Percentiles rank a stretch among this genome's conserved stretches.
phyloP scores from a whole-genome alignment of 495 filamentous ascomycete species.

The Baudoinia panamericana region DNA sequence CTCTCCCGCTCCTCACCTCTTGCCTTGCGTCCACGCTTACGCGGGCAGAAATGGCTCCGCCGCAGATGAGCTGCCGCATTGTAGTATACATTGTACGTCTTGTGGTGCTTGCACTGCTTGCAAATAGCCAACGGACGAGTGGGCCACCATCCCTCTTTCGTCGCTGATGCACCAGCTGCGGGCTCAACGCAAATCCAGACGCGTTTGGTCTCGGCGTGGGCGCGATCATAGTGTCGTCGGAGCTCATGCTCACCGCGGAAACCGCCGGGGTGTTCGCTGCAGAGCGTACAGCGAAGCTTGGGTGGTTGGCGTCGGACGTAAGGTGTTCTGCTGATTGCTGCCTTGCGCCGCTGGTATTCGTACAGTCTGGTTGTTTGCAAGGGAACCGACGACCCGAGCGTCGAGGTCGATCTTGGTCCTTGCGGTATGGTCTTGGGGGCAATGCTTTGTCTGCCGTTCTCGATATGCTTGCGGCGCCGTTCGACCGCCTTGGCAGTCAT shows the following conservation, averaged over 20 bases:
- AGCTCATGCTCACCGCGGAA: conserved; percentile 94
- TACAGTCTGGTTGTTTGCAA: too few species aligned
- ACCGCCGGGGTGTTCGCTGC: conserved; percentile 65
- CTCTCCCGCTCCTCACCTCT: conserved; percentile 44
- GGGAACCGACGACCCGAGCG: neutral
- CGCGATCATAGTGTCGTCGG: conserved; percentile 68
- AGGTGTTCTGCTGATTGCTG: conserved; percentile 54
- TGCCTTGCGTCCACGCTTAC: conserved; percentile 41
- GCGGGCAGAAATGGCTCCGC: conserved; percentile 71
- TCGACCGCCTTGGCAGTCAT: conserved; percentile 9
- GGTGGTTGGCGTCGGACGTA: conserved; percentile 64
- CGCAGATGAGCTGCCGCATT: conserved; percentile 89
- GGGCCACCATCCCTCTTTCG: conserved; percentile 12
- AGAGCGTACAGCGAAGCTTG: conserved; percentile 62
- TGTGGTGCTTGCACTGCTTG: conserved; percentile 67
- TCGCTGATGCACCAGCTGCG: conserved; percentile 19
- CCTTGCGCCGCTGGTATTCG: conserved; percentile 17
- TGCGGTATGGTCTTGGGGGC: conserved; percentile 7
- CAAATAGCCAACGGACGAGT: conserved; percentile 63
- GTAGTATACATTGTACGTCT: conserved; percentile 84
- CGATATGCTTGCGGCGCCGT: conserved; percentile 16
- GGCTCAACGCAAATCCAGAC: conserved; percentile 71
- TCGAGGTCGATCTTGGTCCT: conserved; percentile 3
- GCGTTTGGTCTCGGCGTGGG: conserved; percentile 59
- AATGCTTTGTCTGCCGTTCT: conserved; percentile 13